Base-by-base conservation (phyloP, 345 rosid species). In the Cardiospermum halicacabum region DNA sequence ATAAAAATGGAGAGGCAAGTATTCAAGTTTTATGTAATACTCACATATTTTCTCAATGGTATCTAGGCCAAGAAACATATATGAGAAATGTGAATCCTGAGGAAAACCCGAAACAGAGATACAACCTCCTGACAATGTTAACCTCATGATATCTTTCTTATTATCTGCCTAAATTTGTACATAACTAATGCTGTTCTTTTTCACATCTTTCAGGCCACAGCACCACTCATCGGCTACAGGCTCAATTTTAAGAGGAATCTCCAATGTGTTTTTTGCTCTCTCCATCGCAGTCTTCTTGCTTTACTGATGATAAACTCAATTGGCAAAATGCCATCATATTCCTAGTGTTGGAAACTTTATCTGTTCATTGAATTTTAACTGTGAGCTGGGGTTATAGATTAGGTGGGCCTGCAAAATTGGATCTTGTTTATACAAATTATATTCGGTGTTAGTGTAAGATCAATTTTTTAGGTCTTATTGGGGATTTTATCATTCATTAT, bases 21-120 rank as follows among this genome's bases (percentile, higher is more conserved):
- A n/a, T n/a, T n/a, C n/a, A n/a, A n/a, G n/a, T n/a, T n/a, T n/a
- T n/a, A n/a, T n/a, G n/a, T n/a, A n/a, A n/a, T n/a, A n/a, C n/a
- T n/a, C n/a, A n/a, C n/a, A n/a, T n/a, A n/a, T n/a, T n/a, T n/a
- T n/a, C n/a, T n/a, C n/a, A n/a, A 69, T 87, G 95, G 96, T 82
- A 91, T 75, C 85, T 94, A 4, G 99, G 99, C 18, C 88, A 81
- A 70, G 96, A 94, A 80, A 91, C 99, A 22, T 94, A 94, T 36
- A 87, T 91, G 91, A 82, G 71, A 71, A 82, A 91, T 43, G 32
- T 77, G 61, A 91, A 94, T 75, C 95, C 97, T 0, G 91, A 89
- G 68, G 95, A 88, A 70, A 87, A 81, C 64, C 95, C 1, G 71
- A 81, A 6, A 91, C 99, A 2, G 99, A 94, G 77, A 66, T 79